Conservation (phyloP, 2,329 filamentous ascomycete species). For the Cadophora malorum region DNA sequence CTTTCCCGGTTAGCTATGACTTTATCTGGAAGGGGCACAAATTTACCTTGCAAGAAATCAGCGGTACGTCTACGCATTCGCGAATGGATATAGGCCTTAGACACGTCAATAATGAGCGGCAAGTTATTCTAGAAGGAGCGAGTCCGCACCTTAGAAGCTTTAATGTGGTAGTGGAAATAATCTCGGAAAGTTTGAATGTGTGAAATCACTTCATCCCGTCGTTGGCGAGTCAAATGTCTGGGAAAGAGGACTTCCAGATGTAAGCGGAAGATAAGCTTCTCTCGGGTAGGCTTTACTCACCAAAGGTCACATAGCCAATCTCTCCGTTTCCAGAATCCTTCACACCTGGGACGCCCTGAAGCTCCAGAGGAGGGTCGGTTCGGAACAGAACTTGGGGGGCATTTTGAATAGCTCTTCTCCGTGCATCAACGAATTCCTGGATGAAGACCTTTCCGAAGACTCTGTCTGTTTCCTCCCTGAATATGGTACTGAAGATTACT, state of each 20-base stretch:
- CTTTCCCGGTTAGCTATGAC: conserved; percentile 57
- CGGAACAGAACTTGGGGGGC: conserved; percentile 96
- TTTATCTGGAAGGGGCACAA: neutral
- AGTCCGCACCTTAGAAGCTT: conserved; percentile 81
- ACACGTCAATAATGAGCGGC: conserved; percentile 18
- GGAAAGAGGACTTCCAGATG: conserved; percentile 82
- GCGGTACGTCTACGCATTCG: conserved; percentile 97
- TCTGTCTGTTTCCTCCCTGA: conserved; percentile 95
- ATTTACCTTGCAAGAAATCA: conserved; percentile 93
- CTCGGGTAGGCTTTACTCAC: conserved; percentile 55
- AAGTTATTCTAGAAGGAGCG: neutral
- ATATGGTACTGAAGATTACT: conserved; percentile 98
- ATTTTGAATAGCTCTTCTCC: conserved; percentile 95
- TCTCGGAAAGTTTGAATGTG: conserved; percentile 99
- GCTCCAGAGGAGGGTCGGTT: conserved; percentile 90
- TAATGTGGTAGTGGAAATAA: conserved; percentile 99
- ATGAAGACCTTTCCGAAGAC: conserved; percentile 99
- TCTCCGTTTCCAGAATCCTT: conserved; percentile 78
- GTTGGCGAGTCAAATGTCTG: conserved; percentile 87
- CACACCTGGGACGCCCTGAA: conserved; percentile 87
- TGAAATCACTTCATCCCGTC: conserved; percentile 93
- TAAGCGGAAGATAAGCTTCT: conserved; percentile 27
- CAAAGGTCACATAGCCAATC: conserved; percentile 97
- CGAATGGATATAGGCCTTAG: conserved; percentile 91
- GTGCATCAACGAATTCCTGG: conserved; percentile 97